These are phyloP conservation scores for Xylaria acuta DNA, from an alignment of 495 filamentous ascomycete species.

Conservation along the genomic window DNA sequence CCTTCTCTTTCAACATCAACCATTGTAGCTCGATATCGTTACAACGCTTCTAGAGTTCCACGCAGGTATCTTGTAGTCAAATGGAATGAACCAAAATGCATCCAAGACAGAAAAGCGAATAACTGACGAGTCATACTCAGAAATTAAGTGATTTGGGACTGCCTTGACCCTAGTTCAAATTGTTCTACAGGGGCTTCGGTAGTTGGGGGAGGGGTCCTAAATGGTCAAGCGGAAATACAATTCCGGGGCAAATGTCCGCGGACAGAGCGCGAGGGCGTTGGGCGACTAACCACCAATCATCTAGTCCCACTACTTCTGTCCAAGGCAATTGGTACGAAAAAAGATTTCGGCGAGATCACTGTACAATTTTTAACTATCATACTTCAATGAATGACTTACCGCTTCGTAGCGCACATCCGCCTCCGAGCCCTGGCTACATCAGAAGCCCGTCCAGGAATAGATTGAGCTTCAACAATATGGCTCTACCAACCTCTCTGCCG, in stretches of 20 bases:
- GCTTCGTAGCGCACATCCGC: neutral
- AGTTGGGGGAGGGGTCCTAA: neutral
- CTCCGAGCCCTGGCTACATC: neutral
- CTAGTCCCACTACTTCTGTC: neutral
- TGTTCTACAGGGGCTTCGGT: neutral
- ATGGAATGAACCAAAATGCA: neutral
- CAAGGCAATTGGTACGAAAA: neutral
- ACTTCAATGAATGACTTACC: neutral
- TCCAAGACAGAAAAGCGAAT: neutral
- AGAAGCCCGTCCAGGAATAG: too few relatives aligned
- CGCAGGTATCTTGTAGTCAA: neutral
- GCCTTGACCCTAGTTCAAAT: neutral
- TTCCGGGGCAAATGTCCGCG: neutral
- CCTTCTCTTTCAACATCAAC: slow-evolving; percentile 1
- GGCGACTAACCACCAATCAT: neutral
- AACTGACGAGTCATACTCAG: neutral
- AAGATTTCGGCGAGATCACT: neutral
- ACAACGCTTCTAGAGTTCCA: neutral
- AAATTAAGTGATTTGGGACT: neutral
- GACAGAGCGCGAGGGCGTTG: neutral
- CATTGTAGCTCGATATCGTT: neutral
- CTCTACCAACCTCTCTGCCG: neutral
- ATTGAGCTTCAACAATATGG: neutral
- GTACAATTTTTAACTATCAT: neutral
- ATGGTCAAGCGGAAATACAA: neutral